These are phyloP conservation scores for Trichoderma koningii DNA, from an alignment of 2,329 filamentous ascomycete genomes.

Conservation along the genomic window DNA sequence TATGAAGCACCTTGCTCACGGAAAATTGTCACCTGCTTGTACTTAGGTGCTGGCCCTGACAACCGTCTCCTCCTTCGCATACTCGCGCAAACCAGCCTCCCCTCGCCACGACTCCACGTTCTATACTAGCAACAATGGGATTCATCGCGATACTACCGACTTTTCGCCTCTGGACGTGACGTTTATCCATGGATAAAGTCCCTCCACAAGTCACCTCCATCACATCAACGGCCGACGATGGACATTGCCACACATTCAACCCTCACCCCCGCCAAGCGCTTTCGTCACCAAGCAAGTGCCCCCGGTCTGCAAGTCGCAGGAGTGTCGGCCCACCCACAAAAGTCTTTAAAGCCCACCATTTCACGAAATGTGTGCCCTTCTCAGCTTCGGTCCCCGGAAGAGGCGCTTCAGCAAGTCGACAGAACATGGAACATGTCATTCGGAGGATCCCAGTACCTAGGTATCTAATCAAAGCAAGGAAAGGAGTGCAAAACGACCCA, in stretches of 20 bases:
- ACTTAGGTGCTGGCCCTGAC: no score
- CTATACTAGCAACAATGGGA: background rate
- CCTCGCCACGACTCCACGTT: background rate
- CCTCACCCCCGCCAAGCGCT: constrained; percentile 23
- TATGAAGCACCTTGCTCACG: background rate
- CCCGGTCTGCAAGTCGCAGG: constrained; percentile 19
- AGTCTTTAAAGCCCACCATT: constrained; percentile 22
- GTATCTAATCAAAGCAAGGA: constrained; percentile 25
- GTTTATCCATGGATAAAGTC: constrained; percentile 7
- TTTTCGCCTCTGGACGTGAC: constrained; percentile 13
- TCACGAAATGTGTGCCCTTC: constrained; percentile 20
- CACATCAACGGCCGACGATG: background rate
- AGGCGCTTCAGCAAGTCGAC: constrained; percentile 17
- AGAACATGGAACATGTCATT: constrained; percentile 18
- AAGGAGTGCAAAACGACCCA: constrained; percentile 27
- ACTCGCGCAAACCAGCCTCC: background rate
- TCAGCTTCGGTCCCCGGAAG: constrained; percentile 20
- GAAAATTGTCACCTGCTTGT: background rate
- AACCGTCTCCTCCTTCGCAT: background rate
- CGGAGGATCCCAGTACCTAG: constrained; percentile 15
- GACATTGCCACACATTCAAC: constrained; percentile 23
- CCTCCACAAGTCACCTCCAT: constrained; percentile 16
- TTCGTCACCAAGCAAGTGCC: constrained; percentile 24
- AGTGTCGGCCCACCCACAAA: constrained; percentile 26
- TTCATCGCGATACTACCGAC: constrained; percentile 1